These are phyloP conservation scores for Aspergillus fumigatus DNA, from an alignment of 2,329 filamentous ascomycete species.

Conservation along the genomic window DNA sequence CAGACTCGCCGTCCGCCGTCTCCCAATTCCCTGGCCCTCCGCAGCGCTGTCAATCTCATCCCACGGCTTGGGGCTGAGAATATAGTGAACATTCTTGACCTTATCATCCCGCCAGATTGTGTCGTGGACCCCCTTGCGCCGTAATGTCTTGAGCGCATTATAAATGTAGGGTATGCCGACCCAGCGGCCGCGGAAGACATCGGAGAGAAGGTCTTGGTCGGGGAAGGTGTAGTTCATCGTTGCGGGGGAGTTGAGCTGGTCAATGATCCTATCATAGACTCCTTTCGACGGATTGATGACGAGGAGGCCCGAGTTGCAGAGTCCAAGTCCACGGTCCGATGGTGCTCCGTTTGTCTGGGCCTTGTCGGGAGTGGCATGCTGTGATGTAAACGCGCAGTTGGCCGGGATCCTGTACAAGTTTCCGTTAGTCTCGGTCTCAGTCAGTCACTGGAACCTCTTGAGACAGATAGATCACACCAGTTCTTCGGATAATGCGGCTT, in stretches of 20 bases:
- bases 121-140: slow-evolving; percentile 51
- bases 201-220: slow-evolving; percentile 52
- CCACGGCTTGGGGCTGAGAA: slow-evolving; percentile 61
- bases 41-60: slow-evolving; percentile 40
- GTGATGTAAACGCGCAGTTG: slow-evolving; percentile 59
- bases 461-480: slow-evolving; percentile 49
- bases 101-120: slow-evolving; percentile 57
- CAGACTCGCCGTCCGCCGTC: slow-evolving; percentile 22
- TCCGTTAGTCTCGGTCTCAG: slow-evolving; percentile 2
- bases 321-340: slow-evolving; percentile 49
- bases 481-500: slow-evolving; percentile 73
- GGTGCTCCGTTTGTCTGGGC: slow-evolving; percentile 42
- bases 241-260: slow-evolving; percentile 42
- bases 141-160: slow-evolving; percentile 56
- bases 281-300: slow-evolving; percentile 56
- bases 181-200: slow-evolving; percentile 53
- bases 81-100: slow-evolving; percentile 61
- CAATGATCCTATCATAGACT: slow-evolving; percentile 50
- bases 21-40: slow-evolving; percentile 3
- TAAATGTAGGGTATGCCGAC: slow-evolving; percentile 58
- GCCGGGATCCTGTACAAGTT: slow-evolving; percentile 36
- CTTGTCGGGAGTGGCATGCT: slow-evolving; percentile 40
- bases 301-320: slow-evolving; percentile 58
- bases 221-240: slow-evolving; percentile 55
- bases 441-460: not conserved